These are phyloP conservation scores for Calycina herbarum DNA, from an alignment of 2,329 filamentous ascomycete species.

Conservation along the genomic window DNA sequence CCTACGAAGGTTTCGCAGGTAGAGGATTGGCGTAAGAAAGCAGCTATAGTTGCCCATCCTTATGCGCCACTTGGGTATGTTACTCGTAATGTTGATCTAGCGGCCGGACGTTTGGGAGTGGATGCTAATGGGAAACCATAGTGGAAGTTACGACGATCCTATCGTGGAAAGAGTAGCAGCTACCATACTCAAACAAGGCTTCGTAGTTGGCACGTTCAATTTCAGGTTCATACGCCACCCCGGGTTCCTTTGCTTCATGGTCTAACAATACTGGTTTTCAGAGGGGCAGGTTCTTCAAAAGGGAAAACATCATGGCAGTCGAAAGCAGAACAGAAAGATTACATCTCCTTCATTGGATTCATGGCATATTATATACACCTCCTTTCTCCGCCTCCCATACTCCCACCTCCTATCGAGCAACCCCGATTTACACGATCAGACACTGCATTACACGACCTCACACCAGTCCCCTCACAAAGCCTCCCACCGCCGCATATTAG, in stretches of 20 bases:
- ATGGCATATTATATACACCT: constrained; percentile 70
- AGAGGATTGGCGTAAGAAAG: constrained; percentile 43
- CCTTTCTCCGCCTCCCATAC: constrained; percentile 28
- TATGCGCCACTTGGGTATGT: constrained; percentile 75
- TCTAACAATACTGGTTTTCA: constrained; percentile 40
- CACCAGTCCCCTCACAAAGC: constrained; percentile 31
- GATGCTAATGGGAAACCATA: constrained; percentile 48
- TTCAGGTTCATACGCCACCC: constrained; percentile 62
- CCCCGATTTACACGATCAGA: constrained; percentile 23
- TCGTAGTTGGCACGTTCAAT: constrained; percentile 84
- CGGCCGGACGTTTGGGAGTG: constrained; percentile 38
- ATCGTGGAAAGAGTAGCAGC: constrained; percentile 15
- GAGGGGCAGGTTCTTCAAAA: constrained; percentile 73
- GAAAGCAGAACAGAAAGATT: constrained; percentile 78
- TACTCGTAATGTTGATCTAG: too few species aligned
- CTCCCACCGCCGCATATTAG: constrained; percentile 18
- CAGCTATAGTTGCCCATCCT: constrained; percentile 79
- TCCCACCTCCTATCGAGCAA: constrained; percentile 10
- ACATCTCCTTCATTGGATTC: constrained; percentile 79
- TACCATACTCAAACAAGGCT: constrained; percentile 64
- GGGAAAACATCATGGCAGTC: constrained; percentile 87
- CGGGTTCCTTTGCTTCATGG: constrained; percentile 11
- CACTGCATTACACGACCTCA: constrained; percentile 25
- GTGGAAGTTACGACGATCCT: constrained; percentile 46
- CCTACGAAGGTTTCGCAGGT: constrained; percentile 26